Evolutionary conservation across 495 filamentous ascomycete species (phyloP).

Genomic region (Penicillium soppii): DNA sequence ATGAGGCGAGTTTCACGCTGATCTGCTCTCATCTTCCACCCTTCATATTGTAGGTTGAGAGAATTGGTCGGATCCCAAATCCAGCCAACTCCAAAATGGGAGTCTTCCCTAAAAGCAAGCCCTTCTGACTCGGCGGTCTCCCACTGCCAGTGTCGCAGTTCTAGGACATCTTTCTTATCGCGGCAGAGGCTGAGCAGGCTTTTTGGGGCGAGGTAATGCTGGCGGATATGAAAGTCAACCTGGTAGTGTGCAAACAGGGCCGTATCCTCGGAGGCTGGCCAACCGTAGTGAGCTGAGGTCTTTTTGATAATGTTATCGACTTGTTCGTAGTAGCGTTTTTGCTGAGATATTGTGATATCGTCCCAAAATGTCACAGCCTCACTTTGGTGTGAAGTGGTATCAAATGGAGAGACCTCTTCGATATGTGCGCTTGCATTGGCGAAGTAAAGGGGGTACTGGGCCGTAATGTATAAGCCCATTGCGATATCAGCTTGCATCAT

Average conservation of each 20-base stretch:
- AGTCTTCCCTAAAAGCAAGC: too few relatives aligned
- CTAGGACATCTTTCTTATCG: constrained; percentile 24
- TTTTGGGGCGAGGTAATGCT: constrained; percentile 28
- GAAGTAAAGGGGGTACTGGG: constrained; percentile 28
- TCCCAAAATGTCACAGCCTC: constrained; percentile 15
- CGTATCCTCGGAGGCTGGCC: constrained; percentile 5
- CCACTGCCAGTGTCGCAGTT: constrained; percentile 28
- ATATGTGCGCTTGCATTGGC: constrained; percentile 12
- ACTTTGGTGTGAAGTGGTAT: not conserved
- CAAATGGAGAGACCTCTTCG: constrained; percentile 14
- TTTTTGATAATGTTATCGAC: constrained; percentile 13
- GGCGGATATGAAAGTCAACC: constrained; percentile 36
- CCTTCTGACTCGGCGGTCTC: constrained; percentile 3
- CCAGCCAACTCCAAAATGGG: not conserved
- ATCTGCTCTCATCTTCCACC: not conserved
- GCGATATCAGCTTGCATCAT: constrained; percentile 26
- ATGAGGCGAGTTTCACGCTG: not conserved
- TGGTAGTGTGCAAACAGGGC: constrained; percentile 31
- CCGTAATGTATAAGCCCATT: constrained; percentile 15
- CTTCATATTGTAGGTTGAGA: not conserved
- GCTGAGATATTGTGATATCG: constrained; percentile 18
- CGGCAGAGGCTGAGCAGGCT: constrained; percentile 29
- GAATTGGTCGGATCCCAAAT: constrained; percentile 1
- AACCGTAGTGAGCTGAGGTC: not conserved
- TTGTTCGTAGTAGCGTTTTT: constrained; percentile 17